Evolutionary conservation across 108 stramenopile genomes (phyloP), one percentile per base, ranked within the genome.

Genomic region (Nannochloropsis gaditana): DNA sequence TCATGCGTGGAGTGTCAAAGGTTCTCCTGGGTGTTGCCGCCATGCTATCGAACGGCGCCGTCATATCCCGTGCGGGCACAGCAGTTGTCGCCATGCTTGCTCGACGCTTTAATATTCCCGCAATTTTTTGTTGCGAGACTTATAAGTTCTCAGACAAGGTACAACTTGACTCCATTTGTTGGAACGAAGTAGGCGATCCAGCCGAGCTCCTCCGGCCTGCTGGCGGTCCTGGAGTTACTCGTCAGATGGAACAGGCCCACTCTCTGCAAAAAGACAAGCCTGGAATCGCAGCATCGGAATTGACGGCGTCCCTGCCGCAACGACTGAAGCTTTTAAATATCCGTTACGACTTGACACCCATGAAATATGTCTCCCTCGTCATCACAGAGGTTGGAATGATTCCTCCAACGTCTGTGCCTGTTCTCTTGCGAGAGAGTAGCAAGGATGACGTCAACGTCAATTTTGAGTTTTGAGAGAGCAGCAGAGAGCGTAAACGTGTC

Each of bases 371-470:
- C 44, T 95, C 94, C 83, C 95, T 95, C 11, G 95, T 98, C 47
- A 95, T 98, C 15, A 98, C 99, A 5, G 99, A 99, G 86, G 92
- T 96, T 21, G 99, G 99, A 41, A 95, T 98, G 86, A 89, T 99
- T 43, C 99, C 99, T 15, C 95, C 97, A 6, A 95, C 96, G 9
- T 95, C 95, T 87, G 95, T 97, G 31, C 97, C 99, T 42, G 97
- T 98, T 3, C 88, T 99, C 45, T 85, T 99, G 47, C 91, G 97
- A 43, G 99, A 99, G 91, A 84, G 89, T 84, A 89, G 59, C 8
- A 73, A 73, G 59, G 59, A 73, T 73, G 59, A 73, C n/a, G 59
- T 73, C n/a, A 73, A 73, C n/a, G 15, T 73, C 19, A 73, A n/a
- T n/a, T 73, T 73, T 73, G 59, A 73, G 59, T 73, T 73, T 73